Evolutionary conservation across 805 yeast species (phyloP), one percentile per base, ranked within the genome.

Genomic region (Pichia kluyveri): DNA sequence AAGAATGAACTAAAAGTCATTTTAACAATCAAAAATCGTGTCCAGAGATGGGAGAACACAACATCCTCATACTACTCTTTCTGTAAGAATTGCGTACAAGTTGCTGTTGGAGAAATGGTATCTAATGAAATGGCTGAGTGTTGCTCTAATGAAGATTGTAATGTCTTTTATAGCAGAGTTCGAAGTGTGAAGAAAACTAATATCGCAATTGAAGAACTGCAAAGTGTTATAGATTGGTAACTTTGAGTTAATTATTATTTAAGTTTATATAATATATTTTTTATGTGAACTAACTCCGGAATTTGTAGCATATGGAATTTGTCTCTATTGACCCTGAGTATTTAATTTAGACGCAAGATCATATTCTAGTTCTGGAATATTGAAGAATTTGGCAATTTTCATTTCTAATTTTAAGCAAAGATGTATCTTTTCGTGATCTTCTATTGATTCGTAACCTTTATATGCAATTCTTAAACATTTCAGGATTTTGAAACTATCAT

Each of bases 111-210:
- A 37, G 51, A 48, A 6, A 49, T 51, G 28, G 58, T 57, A 17
- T 41, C 47, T 18, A 47, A 58, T 5, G 38, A 60, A 3, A 56
- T 63, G n/a, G 43, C 32, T 10, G 64, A 60, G 6, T 48, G 56
- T 1, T 86, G 95, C 59, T 66, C 63, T 8, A 83, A 86, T 41
- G 73, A 72, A 36, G 88, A 82, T 56, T 86, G 95, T 59, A 72
- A 80, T 0, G 66, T 80, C 0, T 85, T 72, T 57, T 86, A 72
- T 57, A 69, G 76, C 8, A 69, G 80, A 43, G 65, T 74, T 12
- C 75, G 77, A 55, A 66, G 72, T 2, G 46, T 51, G 5, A 65
- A 62, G 36, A 65, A 61, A 39, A 47, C 69, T 5, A 43, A 52
- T 1, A 40, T 27, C 4, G 40, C 43, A 0, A 34, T 40, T 2